These are phyloP conservation scores for Macadamia tetraphylla DNA, from an alignment of 164 flowering plant species.

Conservation along the genomic window DNA sequence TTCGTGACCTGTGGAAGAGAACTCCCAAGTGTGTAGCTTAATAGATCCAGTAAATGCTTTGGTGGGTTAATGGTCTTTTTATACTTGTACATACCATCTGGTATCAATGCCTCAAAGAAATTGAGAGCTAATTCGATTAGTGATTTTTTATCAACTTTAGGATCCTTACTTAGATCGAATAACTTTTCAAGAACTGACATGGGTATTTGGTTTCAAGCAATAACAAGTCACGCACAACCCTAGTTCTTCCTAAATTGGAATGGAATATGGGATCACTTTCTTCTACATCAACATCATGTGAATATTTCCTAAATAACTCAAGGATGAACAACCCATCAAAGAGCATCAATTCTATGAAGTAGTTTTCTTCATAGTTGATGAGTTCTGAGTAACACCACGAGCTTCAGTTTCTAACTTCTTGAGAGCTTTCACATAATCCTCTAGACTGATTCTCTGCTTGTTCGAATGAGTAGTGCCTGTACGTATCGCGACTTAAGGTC, in stretches of 20 bases:
- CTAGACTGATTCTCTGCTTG: constrained; percentile 18
- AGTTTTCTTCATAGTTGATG: constrained; percentile 19
- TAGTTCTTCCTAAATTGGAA: constrained; percentile 35
- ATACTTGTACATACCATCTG: accelerated
- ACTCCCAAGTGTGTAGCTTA: neutral
- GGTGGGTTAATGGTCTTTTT: no score
- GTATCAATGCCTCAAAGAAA: neutral
- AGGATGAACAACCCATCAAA: constrained; percentile 54
- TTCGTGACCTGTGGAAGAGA: no score
- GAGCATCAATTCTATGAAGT: constrained; percentile 55
- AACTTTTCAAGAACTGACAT: constrained; percentile 29
- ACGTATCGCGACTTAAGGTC: constrained; percentile 37
- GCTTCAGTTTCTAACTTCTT: constrained; percentile 31
- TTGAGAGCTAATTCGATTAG: neutral
- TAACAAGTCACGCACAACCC: constrained; percentile 44
- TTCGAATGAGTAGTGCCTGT: constrained; percentile 13
- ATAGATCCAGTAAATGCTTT: constrained; percentile 2
- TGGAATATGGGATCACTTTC: constrained; percentile 49
- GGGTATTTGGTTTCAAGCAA: constrained; percentile 57
- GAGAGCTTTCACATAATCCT: constrained; percentile 17
- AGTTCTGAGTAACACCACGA: constrained; percentile 46
- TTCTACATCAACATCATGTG: constrained; percentile 6
- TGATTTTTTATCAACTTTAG: no score
- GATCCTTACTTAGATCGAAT: neutral
- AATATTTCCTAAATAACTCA: constrained; percentile 25